Percentiles rank a stretch among this genome's conserved stretches.
Evolutionary conservation across 1,139 yeast genomes (phyloP).

Genomic region (Nakaseomyces uthaithaninus): DNA sequence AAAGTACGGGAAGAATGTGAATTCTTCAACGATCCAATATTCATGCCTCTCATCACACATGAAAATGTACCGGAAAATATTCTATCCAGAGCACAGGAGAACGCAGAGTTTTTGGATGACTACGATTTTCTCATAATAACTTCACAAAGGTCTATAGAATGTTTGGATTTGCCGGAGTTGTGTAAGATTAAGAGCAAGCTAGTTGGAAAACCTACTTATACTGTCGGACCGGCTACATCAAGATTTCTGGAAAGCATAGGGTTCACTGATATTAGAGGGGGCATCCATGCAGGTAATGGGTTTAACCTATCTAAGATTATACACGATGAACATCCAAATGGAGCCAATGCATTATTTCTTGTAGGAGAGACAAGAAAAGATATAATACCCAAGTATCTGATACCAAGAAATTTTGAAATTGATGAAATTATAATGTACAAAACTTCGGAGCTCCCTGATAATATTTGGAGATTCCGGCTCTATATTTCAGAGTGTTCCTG

Average conservation of each 20-base stretch:
- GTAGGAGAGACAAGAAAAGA: slow-evolving; percentile 85
- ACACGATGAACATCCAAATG: slow-evolving; percentile 34
- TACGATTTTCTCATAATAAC: slow-evolving; percentile 64
- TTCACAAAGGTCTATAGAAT: slow-evolving; percentile 87
- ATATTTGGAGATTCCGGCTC: slow-evolving; percentile 36
- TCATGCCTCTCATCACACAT: slow-evolving; percentile 66
- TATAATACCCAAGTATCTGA: slow-evolving; percentile 60
- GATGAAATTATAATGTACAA: slow-evolving; percentile 61
- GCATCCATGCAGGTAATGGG: slow-evolving; percentile 76
- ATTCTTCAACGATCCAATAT: slow-evolving; percentile 34
- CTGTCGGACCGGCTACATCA: slow-evolving; percentile 89
- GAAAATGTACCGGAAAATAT: slow-evolving; percentile 39
- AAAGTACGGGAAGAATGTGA: not conserved
- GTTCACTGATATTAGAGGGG: slow-evolving; percentile 64
- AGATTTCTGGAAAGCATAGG: slow-evolving; percentile 54
- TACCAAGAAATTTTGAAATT: slow-evolving; percentile 40
- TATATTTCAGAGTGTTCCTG: slow-evolving; percentile 35
- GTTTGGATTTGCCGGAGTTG: slow-evolving; percentile 37
- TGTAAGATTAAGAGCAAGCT: slow-evolving; percentile 24
- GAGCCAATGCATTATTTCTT: slow-evolving; percentile 44
- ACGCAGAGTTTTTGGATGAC: slow-evolving; percentile 34
- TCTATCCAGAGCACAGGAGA: slow-evolving; percentile 21
- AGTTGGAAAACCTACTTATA: slow-evolving; percentile 52
- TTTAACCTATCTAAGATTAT: slow-evolving; percentile 58
- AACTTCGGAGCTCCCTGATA: slow-evolving; percentile 48